Base-by-base conservation (phyloP, 2,329 filamentous ascomycete species). In the Alternaria tenuissima region DNA sequence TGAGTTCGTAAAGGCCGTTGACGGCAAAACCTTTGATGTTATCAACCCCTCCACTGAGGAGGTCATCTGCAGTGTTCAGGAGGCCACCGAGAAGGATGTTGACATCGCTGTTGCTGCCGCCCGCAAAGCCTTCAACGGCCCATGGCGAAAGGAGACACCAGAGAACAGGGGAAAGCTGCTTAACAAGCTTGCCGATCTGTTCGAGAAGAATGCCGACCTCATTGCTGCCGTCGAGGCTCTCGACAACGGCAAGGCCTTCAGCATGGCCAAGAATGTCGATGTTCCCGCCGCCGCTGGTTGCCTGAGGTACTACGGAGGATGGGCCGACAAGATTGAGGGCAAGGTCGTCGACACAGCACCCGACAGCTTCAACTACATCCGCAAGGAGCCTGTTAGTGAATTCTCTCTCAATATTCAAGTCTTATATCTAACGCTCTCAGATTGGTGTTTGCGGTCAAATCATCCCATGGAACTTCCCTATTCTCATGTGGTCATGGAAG, bases 21-120 rank as follows among this genome's bases (percentile, higher is more conserved):
- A 96, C 72, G 93, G 93, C 83, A 90, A 92, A 87, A 93, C 90
- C 69, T 95, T 97, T 76, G 93, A 97, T 82, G 91, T 93, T 80
- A 90, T 95, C 85, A 96, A 96, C 87, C 93, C 93, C 61, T 76
- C 90, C 66, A 92, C 88, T 67, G 94, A 97, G 81, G 89, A 93
- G 81, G 88, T 92, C 75, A 96, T 96, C 83, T 87, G 85, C 84
- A 89, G 89, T 56, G 91, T 97, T 71, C 83, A 88, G 77, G 93
- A 96, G 83, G 94, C 90, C 76, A 91, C 90, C 67, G 93, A 96
- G 85, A 93, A 96, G 85, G 92, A 95, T 83, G 84, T 88, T 77
- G 87, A 89, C 79, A 82, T 93, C 61, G 94, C 94, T 65, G 94
- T 97, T 66, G 83, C 87, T 59, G 93, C 93, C 54, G 94, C 94